These are phyloP conservation scores for Tolypocladium ovalisporum DNA, from an alignment of 2,329 filamentous ascomycete species.

Conservation along the genomic window DNA sequence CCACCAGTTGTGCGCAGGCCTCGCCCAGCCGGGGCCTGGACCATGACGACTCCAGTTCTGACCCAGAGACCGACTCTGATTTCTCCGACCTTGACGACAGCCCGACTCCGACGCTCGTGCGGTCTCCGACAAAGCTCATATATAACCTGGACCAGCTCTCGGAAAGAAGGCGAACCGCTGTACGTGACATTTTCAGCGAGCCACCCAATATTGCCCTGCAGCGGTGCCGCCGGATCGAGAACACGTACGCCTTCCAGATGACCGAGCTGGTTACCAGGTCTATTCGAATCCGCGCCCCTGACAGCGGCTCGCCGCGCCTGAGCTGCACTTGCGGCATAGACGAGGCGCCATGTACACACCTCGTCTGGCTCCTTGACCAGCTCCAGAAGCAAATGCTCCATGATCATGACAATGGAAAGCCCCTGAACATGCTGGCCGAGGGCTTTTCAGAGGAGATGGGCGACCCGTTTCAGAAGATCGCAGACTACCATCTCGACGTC, in stretches of 20 bases:
- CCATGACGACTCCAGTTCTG: slow-evolving; percentile 15
- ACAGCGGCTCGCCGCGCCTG: slow-evolving; percentile 27
- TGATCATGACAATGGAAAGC: slow-evolving; percentile 21
- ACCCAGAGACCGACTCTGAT: slow-evolving; percentile 15
- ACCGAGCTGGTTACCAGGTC: slow-evolving; percentile 42
- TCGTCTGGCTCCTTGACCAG: slow-evolving; percentile 44
- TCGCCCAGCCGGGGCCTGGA: background rate
- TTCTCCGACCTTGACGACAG: slow-evolving; percentile 24
- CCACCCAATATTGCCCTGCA: slow-evolving; percentile 39
- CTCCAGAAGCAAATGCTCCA: slow-evolving; percentile 36
- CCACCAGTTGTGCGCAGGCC: slow-evolving; percentile 9
- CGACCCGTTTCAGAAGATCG: slow-evolving; percentile 36
- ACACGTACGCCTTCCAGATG: slow-evolving; percentile 45
- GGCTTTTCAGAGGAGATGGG: slow-evolving; percentile 36
- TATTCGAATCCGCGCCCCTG: slow-evolving; percentile 34
- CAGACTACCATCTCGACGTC: slow-evolving; percentile 39
- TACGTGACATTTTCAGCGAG: slow-evolving; percentile 35
- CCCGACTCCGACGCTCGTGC: slow-evolving; percentile 16
- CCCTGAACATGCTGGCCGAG: slow-evolving; percentile 29
- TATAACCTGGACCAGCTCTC: slow-evolving; percentile 30
- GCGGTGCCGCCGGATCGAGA: slow-evolving; percentile 33
- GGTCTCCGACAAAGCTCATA: slow-evolving; percentile 27
- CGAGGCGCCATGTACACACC: slow-evolving; percentile 35
- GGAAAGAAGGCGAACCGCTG: slow-evolving; percentile 21
- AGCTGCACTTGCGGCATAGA: slow-evolving; percentile 33